phyloP scores from a whole-genome alignment of 805 yeast genomes.

The Starmerella apicola region DNA sequence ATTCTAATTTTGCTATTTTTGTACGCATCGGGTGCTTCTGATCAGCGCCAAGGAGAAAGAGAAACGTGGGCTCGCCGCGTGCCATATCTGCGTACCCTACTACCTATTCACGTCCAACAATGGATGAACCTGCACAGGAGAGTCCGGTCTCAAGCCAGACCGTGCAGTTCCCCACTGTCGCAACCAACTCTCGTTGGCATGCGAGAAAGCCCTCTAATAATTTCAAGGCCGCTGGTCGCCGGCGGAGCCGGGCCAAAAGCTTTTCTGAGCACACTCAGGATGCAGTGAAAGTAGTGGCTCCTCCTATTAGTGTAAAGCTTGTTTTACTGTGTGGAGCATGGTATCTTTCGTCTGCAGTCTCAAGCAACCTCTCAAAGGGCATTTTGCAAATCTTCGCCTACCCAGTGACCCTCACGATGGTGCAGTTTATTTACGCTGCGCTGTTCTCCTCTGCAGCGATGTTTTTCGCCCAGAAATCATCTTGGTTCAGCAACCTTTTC shows the following conservation, averaged over 20 bases:
- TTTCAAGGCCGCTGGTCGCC: constrained; percentile 3
- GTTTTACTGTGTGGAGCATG: constrained; percentile 53
- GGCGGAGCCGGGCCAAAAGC: constrained; percentile 18
- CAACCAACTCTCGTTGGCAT: constrained; percentile 8
- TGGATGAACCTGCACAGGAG: not conserved
- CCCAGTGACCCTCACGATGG: constrained; percentile 82
- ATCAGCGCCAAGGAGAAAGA: too few relatives aligned
- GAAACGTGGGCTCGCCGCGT: too few relatives aligned
- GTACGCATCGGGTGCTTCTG: too few relatives aligned
- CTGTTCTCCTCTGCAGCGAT: constrained; percentile 36
- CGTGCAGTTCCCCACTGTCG: constrained; percentile 12
- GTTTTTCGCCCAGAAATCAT: constrained; percentile 27
- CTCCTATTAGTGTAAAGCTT: constrained; percentile 35
- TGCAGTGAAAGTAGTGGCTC: constrained; percentile 30
- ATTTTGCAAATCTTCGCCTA: constrained; percentile 57
- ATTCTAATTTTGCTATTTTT: too few relatives aligned
- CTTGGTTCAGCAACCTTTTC: constrained; percentile 25
- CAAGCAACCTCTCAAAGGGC: constrained; percentile 69
- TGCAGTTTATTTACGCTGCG: constrained; percentile 70
- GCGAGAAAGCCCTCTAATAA: constrained; percentile 9
- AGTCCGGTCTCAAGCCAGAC: not conserved
- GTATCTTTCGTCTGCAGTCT: constrained; percentile 71
- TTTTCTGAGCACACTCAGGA: constrained; percentile 25
- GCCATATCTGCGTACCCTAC: too few relatives aligned
- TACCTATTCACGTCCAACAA: too few relatives aligned